These are phyloP conservation scores for Lentinula raphanica DNA, from an alignment of 768 basidiomycete genomes.

Conservation along the genomic window DNA sequence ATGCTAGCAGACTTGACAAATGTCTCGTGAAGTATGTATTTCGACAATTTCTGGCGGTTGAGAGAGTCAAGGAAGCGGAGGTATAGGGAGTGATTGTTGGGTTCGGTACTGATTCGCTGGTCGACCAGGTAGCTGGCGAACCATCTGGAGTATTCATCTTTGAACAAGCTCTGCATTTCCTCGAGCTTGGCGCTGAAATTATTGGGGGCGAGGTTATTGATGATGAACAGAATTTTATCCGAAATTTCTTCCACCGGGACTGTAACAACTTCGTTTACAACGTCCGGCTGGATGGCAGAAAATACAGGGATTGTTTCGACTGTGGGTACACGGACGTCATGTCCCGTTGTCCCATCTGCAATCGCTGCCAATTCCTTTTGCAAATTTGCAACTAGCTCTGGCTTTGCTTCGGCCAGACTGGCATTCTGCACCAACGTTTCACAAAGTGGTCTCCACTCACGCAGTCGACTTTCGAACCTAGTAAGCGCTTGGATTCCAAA, in stretches of 20 bases:
- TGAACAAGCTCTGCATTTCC: conserved; percentile 84
- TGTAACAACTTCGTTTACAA: conserved; percentile 53
- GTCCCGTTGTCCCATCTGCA: conserved; percentile 35
- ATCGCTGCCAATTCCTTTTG: conserved; percentile 63
- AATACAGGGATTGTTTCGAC: conserved; percentile 56
- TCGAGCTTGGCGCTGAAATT: conserved; percentile 86
- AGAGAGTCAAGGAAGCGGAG: conserved; percentile 88
- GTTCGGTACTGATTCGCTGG: conserved; percentile 91
- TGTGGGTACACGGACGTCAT: conserved; percentile 13
- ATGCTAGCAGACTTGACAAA: conserved; percentile 79
- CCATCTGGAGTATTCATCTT: conserved; percentile 84
- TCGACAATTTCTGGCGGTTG: conserved; percentile 58
- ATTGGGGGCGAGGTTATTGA: conserved; percentile 93
- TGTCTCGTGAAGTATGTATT: conserved; percentile 90
- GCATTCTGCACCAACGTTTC: conserved; percentile 84
- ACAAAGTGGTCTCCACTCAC: conserved; percentile 92
- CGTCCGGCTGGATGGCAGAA: conserved; percentile 72
- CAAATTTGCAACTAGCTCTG: conserved; percentile 70
- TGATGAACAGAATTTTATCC: conserved; percentile 93
- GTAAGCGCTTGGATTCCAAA: conserved; percentile 90
- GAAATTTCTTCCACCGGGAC: conserved; percentile 81
- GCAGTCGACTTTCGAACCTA: conserved; percentile 80
- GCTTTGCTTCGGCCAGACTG: conserved; percentile 78
- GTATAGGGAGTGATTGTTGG: conserved; percentile 95
- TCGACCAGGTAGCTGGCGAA: conserved; percentile 98